phyloP scores from a whole-genome alignment of 1,284 basidiomycete genomes.

The Pseudozyma thailandica region DNA sequence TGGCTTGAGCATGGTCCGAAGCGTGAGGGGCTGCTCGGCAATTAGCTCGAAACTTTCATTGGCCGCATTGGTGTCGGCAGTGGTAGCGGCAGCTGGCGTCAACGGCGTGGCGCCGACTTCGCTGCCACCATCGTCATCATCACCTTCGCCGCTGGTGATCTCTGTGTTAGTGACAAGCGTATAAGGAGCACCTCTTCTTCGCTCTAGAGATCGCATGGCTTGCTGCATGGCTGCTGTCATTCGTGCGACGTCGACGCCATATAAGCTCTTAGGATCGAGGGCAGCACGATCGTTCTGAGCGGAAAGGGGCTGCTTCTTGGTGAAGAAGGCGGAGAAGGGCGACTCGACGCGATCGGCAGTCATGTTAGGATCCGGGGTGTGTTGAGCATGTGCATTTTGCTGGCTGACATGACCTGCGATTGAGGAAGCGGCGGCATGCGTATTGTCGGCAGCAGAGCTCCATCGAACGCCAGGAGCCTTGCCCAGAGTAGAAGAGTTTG shows the following conservation, averaged over 20 bases:
- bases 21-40: constrained; percentile 46
- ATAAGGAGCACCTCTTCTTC: constrained; percentile 42
- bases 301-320: constrained; percentile 18
- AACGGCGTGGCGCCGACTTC: constrained; percentile 30
- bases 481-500: constrained; percentile 1
- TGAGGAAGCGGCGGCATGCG: constrained; percentile 18
- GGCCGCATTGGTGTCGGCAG: constrained; percentile 38
- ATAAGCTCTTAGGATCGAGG: constrained; percentile 40
- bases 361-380: constrained; percentile 13
- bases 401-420: no score
- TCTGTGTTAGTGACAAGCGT: constrained; percentile 49
- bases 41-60: constrained; percentile 53
- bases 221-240: constrained; percentile 49
- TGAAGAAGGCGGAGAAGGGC: constrained; percentile 19
- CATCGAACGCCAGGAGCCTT: constrained; percentile 37
- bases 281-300: constrained; percentile 9
- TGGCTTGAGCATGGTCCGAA: constrained; percentile 50
- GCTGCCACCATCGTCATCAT: constrained; percentile 36
- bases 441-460: constrained; percentile 37
- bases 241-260: constrained; percentile 41
- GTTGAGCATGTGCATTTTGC: constrained; percentile 4
- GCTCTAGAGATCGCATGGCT: constrained; percentile 44
- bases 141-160: constrained; percentile 21
- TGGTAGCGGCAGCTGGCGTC: constrained; percentile 21
- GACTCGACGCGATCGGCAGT: constrained; percentile 5